These are phyloP conservation scores for Prunus mume DNA, from an alignment of 306 rosid genomes.

Conservation along the genomic window DNA sequence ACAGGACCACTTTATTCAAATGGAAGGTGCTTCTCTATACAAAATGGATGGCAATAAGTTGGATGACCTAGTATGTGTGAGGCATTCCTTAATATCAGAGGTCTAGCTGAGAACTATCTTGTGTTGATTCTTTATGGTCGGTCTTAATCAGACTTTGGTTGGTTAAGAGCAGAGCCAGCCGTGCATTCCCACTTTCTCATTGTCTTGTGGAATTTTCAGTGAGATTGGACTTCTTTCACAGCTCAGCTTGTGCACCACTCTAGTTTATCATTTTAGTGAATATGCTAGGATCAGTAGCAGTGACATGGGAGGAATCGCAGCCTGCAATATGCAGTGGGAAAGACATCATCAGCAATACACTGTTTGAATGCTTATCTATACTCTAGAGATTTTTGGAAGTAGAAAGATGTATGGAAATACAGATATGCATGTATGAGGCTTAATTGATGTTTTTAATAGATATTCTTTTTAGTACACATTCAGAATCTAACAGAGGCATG, in stretches of 20 bases:
- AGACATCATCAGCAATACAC: constrained; percentile 19
- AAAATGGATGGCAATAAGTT: constrained; percentile 95
- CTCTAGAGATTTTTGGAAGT: constrained; percentile 10
- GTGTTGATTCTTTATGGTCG: constrained; percentile 9
- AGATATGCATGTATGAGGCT: neutral
- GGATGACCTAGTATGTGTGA: constrained; percentile 95
- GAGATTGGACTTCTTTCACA: constrained; percentile 20
- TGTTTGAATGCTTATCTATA: constrained; percentile 8
- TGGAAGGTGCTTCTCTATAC: constrained; percentile 82
- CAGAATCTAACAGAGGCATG: constrained; percentile 3
- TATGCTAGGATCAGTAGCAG: constrained; percentile 5
- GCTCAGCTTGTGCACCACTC: neutral
- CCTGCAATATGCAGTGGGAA: neutral
- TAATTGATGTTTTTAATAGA: neutral
- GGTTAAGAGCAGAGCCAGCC: constrained; percentile 15
- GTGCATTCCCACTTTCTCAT: neutral
- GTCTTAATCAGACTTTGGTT: constrained; percentile 14
- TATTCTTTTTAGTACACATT: neutral
- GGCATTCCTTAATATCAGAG: constrained; percentile 58
- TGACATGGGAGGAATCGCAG: constrained; percentile 21
- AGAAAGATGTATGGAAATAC: constrained; percentile 10
- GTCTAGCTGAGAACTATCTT: constrained; percentile 26
- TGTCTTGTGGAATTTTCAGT: constrained; percentile 19
- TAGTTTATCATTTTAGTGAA: neutral
- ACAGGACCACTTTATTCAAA: constrained; percentile 60